Percentiles rank a stretch among this genome's conserved stretches.
phyloP scores from a whole-genome alignment of 148 eudicot species.

The Drosera capensis region DNA sequence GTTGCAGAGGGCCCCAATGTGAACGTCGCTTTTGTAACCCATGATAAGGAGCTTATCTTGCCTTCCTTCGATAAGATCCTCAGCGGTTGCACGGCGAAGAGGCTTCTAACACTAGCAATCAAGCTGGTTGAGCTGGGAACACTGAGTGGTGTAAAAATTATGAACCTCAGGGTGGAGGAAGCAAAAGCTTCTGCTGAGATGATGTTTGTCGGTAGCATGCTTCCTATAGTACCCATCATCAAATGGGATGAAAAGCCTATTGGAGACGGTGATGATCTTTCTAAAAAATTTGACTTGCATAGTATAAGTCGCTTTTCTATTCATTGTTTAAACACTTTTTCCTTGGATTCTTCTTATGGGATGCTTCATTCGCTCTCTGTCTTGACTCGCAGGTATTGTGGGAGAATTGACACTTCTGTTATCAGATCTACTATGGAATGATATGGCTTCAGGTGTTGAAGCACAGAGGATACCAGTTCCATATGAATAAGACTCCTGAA shows the following conservation, averaged over 20 bases:
- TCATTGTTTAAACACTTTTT: no score
- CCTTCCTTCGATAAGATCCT: conserved; percentile 53
- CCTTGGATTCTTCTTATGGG: no score
- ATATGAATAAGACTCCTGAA: conserved; percentile 19
- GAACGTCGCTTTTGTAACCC: conserved; percentile 51
- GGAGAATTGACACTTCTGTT: conserved; percentile 59
- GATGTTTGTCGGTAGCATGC: conserved; percentile 69
- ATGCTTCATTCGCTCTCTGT: no score
- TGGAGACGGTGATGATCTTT: conserved; percentile 36
- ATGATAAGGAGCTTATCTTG: conserved; percentile 50
- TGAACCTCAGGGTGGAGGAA: conserved; percentile 29
- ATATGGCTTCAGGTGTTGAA: conserved; percentile 59
- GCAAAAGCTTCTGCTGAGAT: conserved; percentile 51
- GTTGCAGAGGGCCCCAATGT: conserved; percentile 71
- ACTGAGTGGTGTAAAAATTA: conserved; percentile 33
- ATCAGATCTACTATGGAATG: conserved; percentile 65
- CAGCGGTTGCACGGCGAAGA: conserved; percentile 56
- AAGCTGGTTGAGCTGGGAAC: conserved; percentile 33
- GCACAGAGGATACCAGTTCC: conserved; percentile 43
- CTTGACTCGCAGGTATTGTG: conserved; percentile 59
- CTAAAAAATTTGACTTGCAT: neutral
- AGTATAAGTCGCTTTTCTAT: no score
- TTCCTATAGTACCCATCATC: conserved; percentile 51
- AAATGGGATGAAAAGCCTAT: conserved; percentile 59
- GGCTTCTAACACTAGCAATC: conserved; percentile 52